Percentiles rank a stretch among this genome's conserved stretches.
Conservation (phyloP, 305 asterid genomes). For the Nicotiana rustica region DNA sequence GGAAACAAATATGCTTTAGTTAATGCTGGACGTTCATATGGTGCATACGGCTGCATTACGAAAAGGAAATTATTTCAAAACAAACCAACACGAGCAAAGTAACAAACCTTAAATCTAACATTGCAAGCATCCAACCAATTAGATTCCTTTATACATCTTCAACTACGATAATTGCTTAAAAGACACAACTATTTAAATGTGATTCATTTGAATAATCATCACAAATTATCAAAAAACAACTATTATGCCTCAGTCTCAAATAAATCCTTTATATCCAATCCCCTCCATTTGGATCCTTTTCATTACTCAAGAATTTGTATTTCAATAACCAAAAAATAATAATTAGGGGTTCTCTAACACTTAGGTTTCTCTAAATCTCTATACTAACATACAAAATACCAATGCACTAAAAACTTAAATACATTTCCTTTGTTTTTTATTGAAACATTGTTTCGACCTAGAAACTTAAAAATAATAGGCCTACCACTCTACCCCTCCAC, state of each 20-base stretch:
- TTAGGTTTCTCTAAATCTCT: too few species aligned
- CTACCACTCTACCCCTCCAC: too few species aligned
- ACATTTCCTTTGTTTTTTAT: too few species aligned
- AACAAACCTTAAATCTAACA: neutral
- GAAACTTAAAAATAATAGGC: too few species aligned
- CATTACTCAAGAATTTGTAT: neutral
- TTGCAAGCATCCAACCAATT: neutral
- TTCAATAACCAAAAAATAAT: too few species aligned
- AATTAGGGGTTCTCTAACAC: too few species aligned
- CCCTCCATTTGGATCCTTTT: neutral
- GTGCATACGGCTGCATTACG: conserved; percentile 74
- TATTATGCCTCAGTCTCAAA: neutral
- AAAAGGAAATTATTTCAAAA: conserved; percentile 12
- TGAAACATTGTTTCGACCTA: too few species aligned
- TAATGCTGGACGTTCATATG: conserved; percentile 96
- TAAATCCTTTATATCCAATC: neutral
- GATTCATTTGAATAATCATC: neutral
- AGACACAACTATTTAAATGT: neutral
- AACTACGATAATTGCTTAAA: neutral
- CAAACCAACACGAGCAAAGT: neutral
- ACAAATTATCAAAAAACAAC: neutral
- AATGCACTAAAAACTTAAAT: too few species aligned
- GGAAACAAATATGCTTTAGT: conserved; percentile 92
- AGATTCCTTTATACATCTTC: conserved; percentile 1
- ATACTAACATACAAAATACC: too few species aligned